phyloP scores from a whole-genome alignment of 768 basidiomycete species.

The Glaciozyma martinii region DNA sequence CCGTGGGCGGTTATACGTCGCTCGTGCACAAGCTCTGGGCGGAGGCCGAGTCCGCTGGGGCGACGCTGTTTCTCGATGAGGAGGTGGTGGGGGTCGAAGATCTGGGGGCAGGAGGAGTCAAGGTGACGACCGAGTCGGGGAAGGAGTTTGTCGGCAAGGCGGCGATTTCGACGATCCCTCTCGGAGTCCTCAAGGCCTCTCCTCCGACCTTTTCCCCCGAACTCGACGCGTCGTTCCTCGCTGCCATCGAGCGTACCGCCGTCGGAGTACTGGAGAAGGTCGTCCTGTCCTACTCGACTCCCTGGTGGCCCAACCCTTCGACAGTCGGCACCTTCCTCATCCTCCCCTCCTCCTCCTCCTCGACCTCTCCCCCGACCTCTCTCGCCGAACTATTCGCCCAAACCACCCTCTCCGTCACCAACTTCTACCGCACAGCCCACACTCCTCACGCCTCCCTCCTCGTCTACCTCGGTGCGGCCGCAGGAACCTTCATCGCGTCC shows the following conservation, averaged over 20 bases:
- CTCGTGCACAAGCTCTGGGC: slow-evolving; percentile 9
- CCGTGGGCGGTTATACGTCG: slow-evolving; percentile 21
- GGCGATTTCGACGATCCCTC: slow-evolving; percentile 29
- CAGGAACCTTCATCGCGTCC: slow-evolving; percentile 31
- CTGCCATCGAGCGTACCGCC: slow-evolving; percentile 23
- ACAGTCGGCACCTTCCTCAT: slow-evolving; percentile 28
- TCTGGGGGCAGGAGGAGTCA: slow-evolving; percentile 3
- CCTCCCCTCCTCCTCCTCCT: slow-evolving; percentile 19
- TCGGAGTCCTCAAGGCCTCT: slow-evolving; percentile 33
- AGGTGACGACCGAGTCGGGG: slow-evolving; percentile 7
- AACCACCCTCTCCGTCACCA: slow-evolving; percentile 20
- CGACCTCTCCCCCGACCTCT: slow-evolving; percentile 2
- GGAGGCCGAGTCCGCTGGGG: slow-evolving; percentile 13
- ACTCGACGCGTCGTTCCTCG: slow-evolving; percentile 14
- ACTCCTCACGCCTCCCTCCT: slow-evolving; percentile 30
- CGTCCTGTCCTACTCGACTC: slow-evolving; percentile 30
- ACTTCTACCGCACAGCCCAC: slow-evolving; percentile 14
- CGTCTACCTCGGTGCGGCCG: slow-evolving; percentile 31
- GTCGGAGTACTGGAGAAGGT: slow-evolving; percentile 37
- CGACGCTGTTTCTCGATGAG: background rate
- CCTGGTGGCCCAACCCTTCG: slow-evolving; percentile 35
- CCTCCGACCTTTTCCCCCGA: slow-evolving; percentile 31
- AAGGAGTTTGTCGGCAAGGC: background rate
- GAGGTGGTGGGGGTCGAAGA: slow-evolving; percentile 14
- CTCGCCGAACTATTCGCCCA: slow-evolving; percentile 17